Percentiles rank a stretch among this genome's conserved stretches.
Conservation (phyloP, 2,329 filamentous ascomycete genomes). For the Pestalotiopsis sp. region DNA sequence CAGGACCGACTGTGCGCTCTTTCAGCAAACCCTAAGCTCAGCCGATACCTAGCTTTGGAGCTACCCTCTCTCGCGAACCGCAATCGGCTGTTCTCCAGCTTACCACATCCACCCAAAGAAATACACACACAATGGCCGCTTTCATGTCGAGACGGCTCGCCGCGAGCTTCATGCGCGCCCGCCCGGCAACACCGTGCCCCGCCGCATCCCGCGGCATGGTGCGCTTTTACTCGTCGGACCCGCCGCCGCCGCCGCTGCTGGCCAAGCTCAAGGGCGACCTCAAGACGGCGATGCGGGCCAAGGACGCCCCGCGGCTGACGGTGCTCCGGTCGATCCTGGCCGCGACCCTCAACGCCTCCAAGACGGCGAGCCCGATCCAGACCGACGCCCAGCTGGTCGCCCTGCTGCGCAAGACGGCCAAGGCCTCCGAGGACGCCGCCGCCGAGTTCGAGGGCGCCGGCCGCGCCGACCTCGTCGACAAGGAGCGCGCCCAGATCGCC, state of each 20-base stretch:
- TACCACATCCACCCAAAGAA: neutral
- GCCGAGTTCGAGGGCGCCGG: slow-evolving; percentile 66
- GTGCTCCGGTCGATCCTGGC: slow-evolving; percentile 72
- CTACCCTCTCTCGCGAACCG: neutral
- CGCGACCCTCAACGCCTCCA: slow-evolving; percentile 74
- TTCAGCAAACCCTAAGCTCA: neutral
- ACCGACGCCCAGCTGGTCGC: slow-evolving; percentile 71
- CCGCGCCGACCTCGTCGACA: slow-evolving; percentile 69
- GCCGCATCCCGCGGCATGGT: slow-evolving; percentile 13
- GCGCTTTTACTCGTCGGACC: slow-evolving; percentile 28
- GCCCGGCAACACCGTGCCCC: slow-evolving; percentile 13
- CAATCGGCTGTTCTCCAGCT: neutral
- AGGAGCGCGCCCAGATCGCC: slow-evolving; percentile 67
- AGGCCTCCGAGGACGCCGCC: slow-evolving; percentile 58
- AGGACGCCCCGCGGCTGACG: slow-evolving; percentile 65
- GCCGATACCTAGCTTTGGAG: neutral
- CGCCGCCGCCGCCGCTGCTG: slow-evolving; percentile 36
- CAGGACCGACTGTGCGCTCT: too few relatives aligned
- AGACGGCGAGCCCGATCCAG: slow-evolving; percentile 69
- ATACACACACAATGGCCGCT: slow-evolving; percentile 25
- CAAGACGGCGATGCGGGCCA: slow-evolving; percentile 67
- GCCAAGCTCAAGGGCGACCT: slow-evolving; percentile 62
- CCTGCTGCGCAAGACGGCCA: slow-evolving; percentile 67
- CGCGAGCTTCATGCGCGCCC: slow-evolving; percentile 25
- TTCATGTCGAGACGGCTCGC: slow-evolving; percentile 25